These are phyloP conservation scores for Clarireedia homoeocarpa DNA, from an alignment of 2,329 filamentous ascomycete genomes.

Conservation along the genomic window DNA sequence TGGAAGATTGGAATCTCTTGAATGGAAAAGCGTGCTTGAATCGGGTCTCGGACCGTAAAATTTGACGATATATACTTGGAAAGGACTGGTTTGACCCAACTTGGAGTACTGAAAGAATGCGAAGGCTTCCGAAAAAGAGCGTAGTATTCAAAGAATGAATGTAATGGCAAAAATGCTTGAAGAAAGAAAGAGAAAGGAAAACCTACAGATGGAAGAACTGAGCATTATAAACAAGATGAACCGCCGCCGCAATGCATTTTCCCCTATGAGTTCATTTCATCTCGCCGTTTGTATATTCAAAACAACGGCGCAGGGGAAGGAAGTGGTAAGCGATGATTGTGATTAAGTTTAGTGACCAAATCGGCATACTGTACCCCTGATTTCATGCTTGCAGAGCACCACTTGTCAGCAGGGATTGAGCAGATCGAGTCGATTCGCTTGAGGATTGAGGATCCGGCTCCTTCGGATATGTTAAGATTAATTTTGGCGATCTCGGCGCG, in stretches of 20 bases:
- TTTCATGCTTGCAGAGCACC: background rate
- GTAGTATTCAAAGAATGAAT: slow-evolving; percentile 1
- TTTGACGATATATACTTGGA: background rate
- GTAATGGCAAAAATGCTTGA: slow-evolving; percentile 8
- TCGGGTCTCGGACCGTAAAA: slow-evolving; percentile 1
- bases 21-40: background rate
- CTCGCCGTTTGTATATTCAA: slow-evolving; percentile 1
- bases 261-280: slow-evolving; percentile 1
- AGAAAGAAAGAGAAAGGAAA: background rate
- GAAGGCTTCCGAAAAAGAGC: background rate
- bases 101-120: slow-evolving; percentile 1
- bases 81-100: slow-evolving; percentile 5
- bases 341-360: background rate
- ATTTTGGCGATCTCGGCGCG: background rate
- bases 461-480: background rate
- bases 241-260: background rate
- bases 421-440: background rate
- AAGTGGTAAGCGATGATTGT: background rate
- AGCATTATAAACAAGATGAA: background rate
- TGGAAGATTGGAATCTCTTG: background rate
- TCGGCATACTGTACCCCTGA: background rate
- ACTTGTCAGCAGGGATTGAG: background rate
- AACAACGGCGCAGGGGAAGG: slow-evolving; percentile 3
- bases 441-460: background rate
- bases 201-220: background rate